Evolutionary conservation across 1,284 basidiomycete species (phyloP), one percentile per base, ranked within the genome.

Genomic region (Lignosus rhinocerotis): DNA sequence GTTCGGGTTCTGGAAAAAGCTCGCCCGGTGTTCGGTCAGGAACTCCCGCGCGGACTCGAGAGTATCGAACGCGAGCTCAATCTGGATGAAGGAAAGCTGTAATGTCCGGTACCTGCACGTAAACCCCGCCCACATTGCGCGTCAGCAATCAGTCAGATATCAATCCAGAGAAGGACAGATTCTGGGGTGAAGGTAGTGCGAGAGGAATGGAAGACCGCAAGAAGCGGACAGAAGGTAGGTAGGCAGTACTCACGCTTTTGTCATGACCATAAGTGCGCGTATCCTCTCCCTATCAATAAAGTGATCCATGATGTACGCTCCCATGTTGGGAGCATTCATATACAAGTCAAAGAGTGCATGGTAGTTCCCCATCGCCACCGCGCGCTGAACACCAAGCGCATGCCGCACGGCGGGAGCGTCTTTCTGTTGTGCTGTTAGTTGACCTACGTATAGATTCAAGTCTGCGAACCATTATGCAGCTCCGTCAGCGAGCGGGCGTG

Each of bases 261-360:
- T 86, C 79, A 99, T 95, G 66, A 92, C 86, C 67, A 94, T 84
- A 57, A 99, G 76, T 1, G 95, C 95, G 60, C 88, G 86, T 56
- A 92, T 84, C 56, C 97, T 80, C 77, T 98, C 97, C 64, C 97
- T 85, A 70, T 91, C 88, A 66, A 98, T 90, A 73, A 99, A 98
- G 74, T 98, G 95, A 75, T 99, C 96, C 93, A 99, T 97, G 70
- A 99, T 94, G 75, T 98, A 98, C 56, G 87, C 95, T 51, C 94
- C 94, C 97, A 99, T 98, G 72, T 96, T 96, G 43, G 96, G 96
- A 45, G 94, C 93, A 59, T 82, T 80, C 65, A 85, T 69, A 75
- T 94, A 99, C 51, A 96, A 79, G 62, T 86, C 83, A 78, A 98
- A 99, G 67, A 99, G 86, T 48, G 86, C 82, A 75, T 93, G 90